phyloP scores from a whole-genome alignment of 371 early-diverging fungal genomes.

The Caulochytrium protostelioides region DNA sequence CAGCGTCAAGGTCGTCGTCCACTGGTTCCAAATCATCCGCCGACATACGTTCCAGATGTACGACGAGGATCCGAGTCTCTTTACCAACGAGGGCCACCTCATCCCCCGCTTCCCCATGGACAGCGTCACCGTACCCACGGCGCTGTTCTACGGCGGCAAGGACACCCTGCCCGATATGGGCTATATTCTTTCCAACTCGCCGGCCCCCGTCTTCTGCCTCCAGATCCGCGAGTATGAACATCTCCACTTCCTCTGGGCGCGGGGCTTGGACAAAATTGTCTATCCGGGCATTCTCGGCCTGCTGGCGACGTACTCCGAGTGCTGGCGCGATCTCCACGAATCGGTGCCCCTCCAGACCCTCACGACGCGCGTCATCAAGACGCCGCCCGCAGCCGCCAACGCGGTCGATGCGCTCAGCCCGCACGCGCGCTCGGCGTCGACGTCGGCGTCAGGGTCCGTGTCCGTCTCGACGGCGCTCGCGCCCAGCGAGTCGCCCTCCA shows the following conservation, averaged over 20 bases:
- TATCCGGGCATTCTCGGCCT: slow-evolving; percentile 19
- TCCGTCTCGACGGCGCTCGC: too few species aligned
- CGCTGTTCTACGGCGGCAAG: slow-evolving; percentile 70
- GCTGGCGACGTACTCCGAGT: slow-evolving; percentile 13
- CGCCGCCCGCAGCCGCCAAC: too few species aligned
- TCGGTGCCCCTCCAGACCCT: too few species aligned
- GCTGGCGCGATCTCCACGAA: slow-evolving; percentile 12
- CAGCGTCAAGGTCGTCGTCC: slow-evolving; percentile 71
- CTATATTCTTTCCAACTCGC: slow-evolving; percentile 7
- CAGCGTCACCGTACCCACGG: slow-evolving; percentile 61
- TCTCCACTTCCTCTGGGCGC: slow-evolving; percentile 22
- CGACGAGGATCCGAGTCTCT: slow-evolving; percentile 40
- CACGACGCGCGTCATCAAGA: too few species aligned
- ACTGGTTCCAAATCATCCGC: slow-evolving; percentile 74
- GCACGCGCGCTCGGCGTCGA: too few species aligned
- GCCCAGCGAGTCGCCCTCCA: too few species aligned
- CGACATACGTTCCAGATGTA: slow-evolving; percentile 73
- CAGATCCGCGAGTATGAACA: slow-evolving; percentile 17
- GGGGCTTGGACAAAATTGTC: slow-evolving; percentile 13
- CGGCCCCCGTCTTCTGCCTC: slow-evolving; percentile 13
- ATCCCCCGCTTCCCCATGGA: slow-evolving; percentile 43
- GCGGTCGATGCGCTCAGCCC: too few species aligned
- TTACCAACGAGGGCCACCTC: slow-evolving; percentile 4
- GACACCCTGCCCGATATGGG: slow-evolving; percentile 62
- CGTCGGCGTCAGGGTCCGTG: too few species aligned